Base-by-base conservation (phyloP, 768 basidiomycete species). In the Mycena latifolia region DNA sequence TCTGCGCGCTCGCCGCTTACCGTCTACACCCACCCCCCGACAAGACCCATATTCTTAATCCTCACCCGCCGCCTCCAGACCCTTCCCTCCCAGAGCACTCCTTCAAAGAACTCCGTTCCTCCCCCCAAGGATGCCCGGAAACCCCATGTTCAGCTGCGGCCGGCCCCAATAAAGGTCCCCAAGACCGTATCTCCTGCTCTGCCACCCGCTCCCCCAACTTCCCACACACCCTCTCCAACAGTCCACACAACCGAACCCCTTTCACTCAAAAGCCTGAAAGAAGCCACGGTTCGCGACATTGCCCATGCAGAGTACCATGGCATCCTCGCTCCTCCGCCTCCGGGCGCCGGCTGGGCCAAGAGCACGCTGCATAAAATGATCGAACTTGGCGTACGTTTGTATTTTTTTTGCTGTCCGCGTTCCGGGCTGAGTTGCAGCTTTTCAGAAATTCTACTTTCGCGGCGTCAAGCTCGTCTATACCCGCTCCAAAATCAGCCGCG, bases 401-500 rank as follows among this genome's bases (percentile, higher is more conserved):
- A 5, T 24, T 41, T 48, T 56, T 64, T 29, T 75, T 22, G 47
- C 22, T 54, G 24, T 33, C 25, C 48, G 18, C 10, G 53, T 14
- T 15, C 15, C 63, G 62, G 22, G 52, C 51, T 18, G 37, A 70
- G 31, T 7, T 11, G 31, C n/a, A 37, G 15, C 25, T 28, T 14
- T 28, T 12, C 72, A 91, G 90, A 94, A 94, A 91, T 96, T 96
- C 77, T 96, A 96, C 78, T 90, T 82, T 72, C 83, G 87, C 37
- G 94, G 93, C 28, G 80, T 92, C 63, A 92, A 89, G 77, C 82
- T 91, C 64, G 88, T 95, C 67, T 85, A 87, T 72, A 82, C 83
- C 37, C 86, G 94, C 66, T 82, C 87, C 18, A 81, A 80, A 69
- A 83, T 87, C 45, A 87, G 84, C 20, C 76, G 78, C 7, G 80